phyloP scores from a whole-genome alignment of 768 basidiomycete genomes.

The Xanthoconium purpureum region DNA sequence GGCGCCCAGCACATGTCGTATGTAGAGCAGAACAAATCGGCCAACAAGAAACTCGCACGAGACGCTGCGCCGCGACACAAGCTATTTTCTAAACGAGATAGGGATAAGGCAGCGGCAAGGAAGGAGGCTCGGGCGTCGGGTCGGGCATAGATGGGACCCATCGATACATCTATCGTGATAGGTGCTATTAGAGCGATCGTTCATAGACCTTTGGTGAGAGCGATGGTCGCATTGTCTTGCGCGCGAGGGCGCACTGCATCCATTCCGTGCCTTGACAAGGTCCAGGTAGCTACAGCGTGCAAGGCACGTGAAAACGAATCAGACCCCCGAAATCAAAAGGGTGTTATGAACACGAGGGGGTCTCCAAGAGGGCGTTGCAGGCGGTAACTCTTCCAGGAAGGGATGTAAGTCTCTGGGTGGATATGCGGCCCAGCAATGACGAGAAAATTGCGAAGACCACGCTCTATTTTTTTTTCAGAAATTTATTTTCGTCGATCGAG shows the following conservation, averaged over 20 bases:
- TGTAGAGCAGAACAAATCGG: slow-evolving; percentile 87
- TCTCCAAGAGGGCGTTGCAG: slow-evolving; percentile 14
- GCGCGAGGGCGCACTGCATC: slow-evolving; percentile 10
- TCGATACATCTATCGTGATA: slow-evolving; percentile 10
- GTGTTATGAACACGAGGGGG: slow-evolving; percentile 28
- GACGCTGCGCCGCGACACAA: slow-evolving; percentile 62
- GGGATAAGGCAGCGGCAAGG: slow-evolving; percentile 57
- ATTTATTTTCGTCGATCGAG: slow-evolving; percentile 14
- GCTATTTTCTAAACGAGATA: slow-evolving; percentile 80
- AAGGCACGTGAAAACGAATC: slow-evolving; percentile 29
- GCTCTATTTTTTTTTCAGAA: not conserved
- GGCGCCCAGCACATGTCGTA: slow-evolving; percentile 93
- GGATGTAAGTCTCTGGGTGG: not conserved
- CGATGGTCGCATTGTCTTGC: slow-evolving; percentile 14
- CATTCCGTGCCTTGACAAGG: slow-evolving; percentile 18
- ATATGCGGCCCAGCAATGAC: not conserved
- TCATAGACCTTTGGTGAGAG: slow-evolving; percentile 11
- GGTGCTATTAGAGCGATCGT: slow-evolving; percentile 17
- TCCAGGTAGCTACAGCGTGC: slow-evolving; percentile 25
- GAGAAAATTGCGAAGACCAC: not conserved
- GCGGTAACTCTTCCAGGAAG: slow-evolving; percentile 1
- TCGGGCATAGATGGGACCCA: slow-evolving; percentile 20
- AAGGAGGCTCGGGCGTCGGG: slow-evolving; percentile 41
- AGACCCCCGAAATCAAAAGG: slow-evolving; percentile 28
- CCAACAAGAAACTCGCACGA: slow-evolving; percentile 73